A percentile compares a stretch with the other conserved stretches of the same genome.
Conservation (phyloP, 202 grass and related monocot species). For the Panicum hallii region DNA sequence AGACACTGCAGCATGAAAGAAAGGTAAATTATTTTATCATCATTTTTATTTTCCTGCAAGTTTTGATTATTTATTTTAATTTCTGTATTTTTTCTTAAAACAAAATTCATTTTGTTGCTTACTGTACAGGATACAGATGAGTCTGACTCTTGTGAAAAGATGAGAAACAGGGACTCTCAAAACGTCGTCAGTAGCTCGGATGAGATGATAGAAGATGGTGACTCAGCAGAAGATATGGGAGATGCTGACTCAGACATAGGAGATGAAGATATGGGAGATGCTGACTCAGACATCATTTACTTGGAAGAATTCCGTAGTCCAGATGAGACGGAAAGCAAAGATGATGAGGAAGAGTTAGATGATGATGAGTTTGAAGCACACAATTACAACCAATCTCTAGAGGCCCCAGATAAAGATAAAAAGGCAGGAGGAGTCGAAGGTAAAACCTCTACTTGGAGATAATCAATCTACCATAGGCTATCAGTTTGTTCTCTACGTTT, state of each 20-base stretch:
- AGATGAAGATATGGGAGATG: too few species aligned
- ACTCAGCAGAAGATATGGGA: neutral
- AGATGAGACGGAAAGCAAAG: neutral
- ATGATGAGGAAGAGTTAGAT: neutral
- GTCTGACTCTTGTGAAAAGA: neutral
- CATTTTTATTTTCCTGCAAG: neutral
- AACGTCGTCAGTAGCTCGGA: neutral
- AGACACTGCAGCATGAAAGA: constrained; percentile 92
- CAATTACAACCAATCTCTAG: neutral
- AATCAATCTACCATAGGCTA: neutral
- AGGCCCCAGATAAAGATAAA: neutral
- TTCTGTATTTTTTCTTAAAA: constrained; percentile 29
- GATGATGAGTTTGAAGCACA: neutral
- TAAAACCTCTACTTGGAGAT: neutral
- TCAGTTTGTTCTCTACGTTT: neutral
- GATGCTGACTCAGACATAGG: neutral
- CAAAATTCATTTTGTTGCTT: constrained; percentile 38
- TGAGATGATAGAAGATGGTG: neutral
- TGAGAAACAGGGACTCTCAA: neutral
- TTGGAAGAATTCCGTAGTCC: neutral
- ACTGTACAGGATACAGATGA: constrained; percentile 90
- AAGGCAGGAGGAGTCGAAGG: neutral
- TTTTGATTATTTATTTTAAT: neutral
- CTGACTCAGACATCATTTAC: neutral
- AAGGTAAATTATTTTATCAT: constrained; percentile 56